These are phyloP conservation scores for Dipodascus albidus DNA, from an alignment of 805 yeast genomes.

Conservation along the genomic window DNA sequence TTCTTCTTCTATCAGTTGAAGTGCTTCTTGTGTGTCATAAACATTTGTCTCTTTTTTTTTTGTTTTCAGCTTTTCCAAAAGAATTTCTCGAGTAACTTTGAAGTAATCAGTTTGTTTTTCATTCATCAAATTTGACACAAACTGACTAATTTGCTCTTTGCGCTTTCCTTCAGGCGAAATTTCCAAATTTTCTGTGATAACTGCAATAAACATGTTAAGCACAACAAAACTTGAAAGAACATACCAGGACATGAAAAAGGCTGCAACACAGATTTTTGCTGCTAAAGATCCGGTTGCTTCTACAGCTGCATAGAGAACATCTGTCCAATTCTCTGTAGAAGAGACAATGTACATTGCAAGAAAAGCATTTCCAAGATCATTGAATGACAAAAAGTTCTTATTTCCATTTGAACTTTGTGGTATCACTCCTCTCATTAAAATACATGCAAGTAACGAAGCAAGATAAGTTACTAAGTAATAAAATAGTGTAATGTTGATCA, in stretches of 20 bases:
- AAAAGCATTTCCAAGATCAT: conserved; percentile 61
- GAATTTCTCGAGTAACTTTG: not conserved
- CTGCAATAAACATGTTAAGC: conserved; percentile 83
- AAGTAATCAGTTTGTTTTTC: not conserved
- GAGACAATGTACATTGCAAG: conserved; percentile 70
- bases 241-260: conserved; percentile 68
- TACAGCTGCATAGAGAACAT: conserved; percentile 51
- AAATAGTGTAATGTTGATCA: conserved; percentile 63
- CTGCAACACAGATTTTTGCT: conserved; percentile 44
- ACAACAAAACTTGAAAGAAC: conserved; percentile 67
- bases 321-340: conserved; percentile 90
- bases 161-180: conserved; percentile 63
- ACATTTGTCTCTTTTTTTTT: not conserved
- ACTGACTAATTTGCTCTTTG: conserved; percentile 52
- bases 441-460: conserved; percentile 51
- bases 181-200: conserved; percentile 73
- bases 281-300: conserved; percentile 30
- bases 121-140: conserved; percentile 25
- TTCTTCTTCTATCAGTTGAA: not conserved
- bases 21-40: not conserved
- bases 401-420: conserved; percentile 32
- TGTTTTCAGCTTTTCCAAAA: not conserved
- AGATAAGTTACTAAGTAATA: conserved; percentile 53
- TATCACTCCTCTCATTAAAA: conserved; percentile 65
- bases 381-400: conserved; percentile 35